Base-by-base conservation (phyloP, 768 basidiomycete species). In the Boletus speciosus region DNA sequence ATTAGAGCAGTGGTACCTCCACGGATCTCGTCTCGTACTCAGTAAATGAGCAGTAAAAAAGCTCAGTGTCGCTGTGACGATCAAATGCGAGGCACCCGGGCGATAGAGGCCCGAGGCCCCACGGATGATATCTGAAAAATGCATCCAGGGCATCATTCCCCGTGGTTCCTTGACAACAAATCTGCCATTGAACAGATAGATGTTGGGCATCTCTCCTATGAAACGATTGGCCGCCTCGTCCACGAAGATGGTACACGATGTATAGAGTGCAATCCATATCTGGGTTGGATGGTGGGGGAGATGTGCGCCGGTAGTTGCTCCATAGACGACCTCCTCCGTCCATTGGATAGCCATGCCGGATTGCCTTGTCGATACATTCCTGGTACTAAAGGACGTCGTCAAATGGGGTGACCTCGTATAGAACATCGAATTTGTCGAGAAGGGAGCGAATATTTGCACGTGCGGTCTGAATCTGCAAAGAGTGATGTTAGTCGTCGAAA, bases 221-320 rank as follows among this genome's bases (percentile, higher is more conserved):
- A 72, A 68, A 16, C 57, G 53, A 1, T 60, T 55, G 16, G 68
- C 59, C 2, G 56, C 47, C 53, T 79, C 75, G 56, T 80, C 78
- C 29, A 73, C 52, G 39, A 61, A 72, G 46, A 70, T 68, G 19
- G 65, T 47, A 41, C 68, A 73, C 1, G 75, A 67, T 1, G 77
- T 78, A 56, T 68, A 78, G 9, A 78, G 62, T 4, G 74, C 70
- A 29, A 78, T 72, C 68, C 32, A 71, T 54, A 48, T 60, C 31
- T 55, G 64, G 1, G 58, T 52, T 2, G 51, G 32, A 31, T 55
- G 61, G 21, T 55, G 32, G 8, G 47, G 47, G 7, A 76, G 60
- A 54, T 76, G 74, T 0, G 47, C 55, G 23, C 70, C 72, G 2
- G 66, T 62, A 2, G 56, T 62, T 8, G 60, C 59, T 8, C 54